Base-by-base conservation (phyloP, 192 early-diverging fungal genomes). In the Coemansia sp. region DNA sequence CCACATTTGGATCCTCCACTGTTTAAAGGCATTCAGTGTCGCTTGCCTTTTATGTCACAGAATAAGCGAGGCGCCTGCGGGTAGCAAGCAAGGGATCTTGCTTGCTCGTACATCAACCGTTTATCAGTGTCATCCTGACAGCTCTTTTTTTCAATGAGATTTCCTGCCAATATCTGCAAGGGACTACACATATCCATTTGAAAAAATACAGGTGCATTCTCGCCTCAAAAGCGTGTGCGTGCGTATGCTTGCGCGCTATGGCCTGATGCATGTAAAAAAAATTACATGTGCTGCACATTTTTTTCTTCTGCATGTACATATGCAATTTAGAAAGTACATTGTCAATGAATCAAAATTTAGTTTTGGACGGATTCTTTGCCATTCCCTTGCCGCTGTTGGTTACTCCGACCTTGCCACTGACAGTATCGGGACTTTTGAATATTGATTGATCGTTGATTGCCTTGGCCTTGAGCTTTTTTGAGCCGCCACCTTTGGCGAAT, bases 361-460 rank as follows among this genome's bases (percentile, higher is more conserved):
- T 32, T 33, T 58, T 58, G 17, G 53, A 23, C 44, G 50, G 76
- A 9, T 63, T 66, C 64, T 76, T 73, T 21, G 82, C 78, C 82
- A 84, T 78, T 13, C 76, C 73, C 28, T 67, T 72, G 55, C 66
- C 76, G 42, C 76, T 83, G 63, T 73, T 80, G 16, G 70, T 30
- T 13, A 85, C 83, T 8, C 83, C 83, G 19, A 85, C 75, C 37
- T 70, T 74, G 9, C 83, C 83, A 14, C 44, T 47, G 19, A 70
- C 70, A 3, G 83, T 75, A 21, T 74, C 73, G 6, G 83, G 77
- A 50, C 78, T 80, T 39, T 77, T 75, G 50, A 85, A 85, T 46
- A 85, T 85, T 14, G 83, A 85, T 26, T 70, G 58, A 43, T 47
- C 49, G 66, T 85, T 85, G 63, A 85, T 80, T 9, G 82, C 74